Base-by-base conservation (phyloP, 345 rosid species). In the Eucalyptus albens region DNA sequence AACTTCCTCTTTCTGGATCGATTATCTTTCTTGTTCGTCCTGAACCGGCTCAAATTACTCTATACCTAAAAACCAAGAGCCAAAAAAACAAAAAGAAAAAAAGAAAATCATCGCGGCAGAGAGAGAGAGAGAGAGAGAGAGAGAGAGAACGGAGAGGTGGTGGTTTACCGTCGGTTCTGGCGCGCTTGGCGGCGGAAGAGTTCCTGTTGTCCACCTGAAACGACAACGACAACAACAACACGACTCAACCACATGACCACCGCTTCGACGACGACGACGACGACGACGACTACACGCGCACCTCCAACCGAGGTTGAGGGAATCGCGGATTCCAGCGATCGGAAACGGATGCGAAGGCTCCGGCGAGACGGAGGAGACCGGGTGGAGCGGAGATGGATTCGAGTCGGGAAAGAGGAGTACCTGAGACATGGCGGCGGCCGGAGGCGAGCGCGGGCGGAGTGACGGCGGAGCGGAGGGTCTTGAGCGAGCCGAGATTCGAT, bases 151-250 rank as follows among this genome's bases (percentile, higher is more conserved):
- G 59, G 29, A 53, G 91, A 91, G 5, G 90, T 11, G 85, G 88
- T 24, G 27, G 8, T 91, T 65, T 93, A 97, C 99, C 99, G 87
- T 97, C 99, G 86, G 99, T 97, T 94, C 99, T 94, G 56, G 99
- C 99, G 26, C 98, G 98, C 95, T 97, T 97, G 47, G 97, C 94
- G 1, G 99, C 99, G 14, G 99, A 97, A 11, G 99, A 96, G 81
- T 97, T 97, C 92, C 98, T 94, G 94, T 91, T 96, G 92, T 97
- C 99, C 87, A 97, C 96, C 99, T 97, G 92, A 56, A 56, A 56
- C 62, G 59, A 53, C 2, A 80, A 92, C 65, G 44, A 13, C n/a
- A 59, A 59, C 69, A 45, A 45, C 91, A 86, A 87, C 50, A 50
- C 86, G 44, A 55, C 5, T 21, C 85, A 77, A 77, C 8, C 29